Base-by-base conservation (phyloP, 2,329 filamentous ascomycete species). In the Fusarium longipes region DNA sequence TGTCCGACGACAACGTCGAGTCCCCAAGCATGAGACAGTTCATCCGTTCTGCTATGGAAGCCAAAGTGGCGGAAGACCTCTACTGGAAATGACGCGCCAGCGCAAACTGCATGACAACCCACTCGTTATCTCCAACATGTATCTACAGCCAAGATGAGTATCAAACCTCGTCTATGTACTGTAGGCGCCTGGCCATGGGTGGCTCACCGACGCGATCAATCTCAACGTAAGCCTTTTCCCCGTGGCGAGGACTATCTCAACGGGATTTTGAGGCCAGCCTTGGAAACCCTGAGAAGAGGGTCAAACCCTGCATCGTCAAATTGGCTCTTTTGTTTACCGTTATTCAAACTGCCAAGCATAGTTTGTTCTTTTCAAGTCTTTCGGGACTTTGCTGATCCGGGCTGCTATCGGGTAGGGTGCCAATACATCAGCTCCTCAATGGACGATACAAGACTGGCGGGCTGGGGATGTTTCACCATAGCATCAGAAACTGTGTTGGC, bases 11-110 rank as follows among this genome's bases (percentile, higher is more conserved):
- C 38, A 75, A 49, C 12, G 40, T 65, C 12, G 78, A 77, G 49
- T 82, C 81, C n/a, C 79, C 81, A 20, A 81, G 84, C 67, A 78
- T 91, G 75, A 84, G 83, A 71, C 80, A 81, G 20, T 89, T 91
- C 74, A 82, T 91, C 58, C 85, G 88, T 67, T 86, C 88, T 48
- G 82, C 84, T 15, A 80, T 91, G 74, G 84, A 89, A 65, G 74
- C 78, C 39, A 88, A 88, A 72, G 76, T 88, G 30, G 78, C 79
- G 25, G 77, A 77, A 22, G 84, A 86, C 73, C 79, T 89, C 32
- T 80, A 86, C 71, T 89, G 87, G 87, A 87, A 87, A 76, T 85
- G 77, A 75, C 54, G 43, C 45, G 53, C 47, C 35, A 49, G 22
- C 51, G 22, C 33, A 42, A 29, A 43, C 45, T 51, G 47, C 60